These are phyloP conservation scores for Xenoacremonium recifei DNA, from an alignment of 2,329 filamentous ascomycete genomes.

Conservation along the genomic window DNA sequence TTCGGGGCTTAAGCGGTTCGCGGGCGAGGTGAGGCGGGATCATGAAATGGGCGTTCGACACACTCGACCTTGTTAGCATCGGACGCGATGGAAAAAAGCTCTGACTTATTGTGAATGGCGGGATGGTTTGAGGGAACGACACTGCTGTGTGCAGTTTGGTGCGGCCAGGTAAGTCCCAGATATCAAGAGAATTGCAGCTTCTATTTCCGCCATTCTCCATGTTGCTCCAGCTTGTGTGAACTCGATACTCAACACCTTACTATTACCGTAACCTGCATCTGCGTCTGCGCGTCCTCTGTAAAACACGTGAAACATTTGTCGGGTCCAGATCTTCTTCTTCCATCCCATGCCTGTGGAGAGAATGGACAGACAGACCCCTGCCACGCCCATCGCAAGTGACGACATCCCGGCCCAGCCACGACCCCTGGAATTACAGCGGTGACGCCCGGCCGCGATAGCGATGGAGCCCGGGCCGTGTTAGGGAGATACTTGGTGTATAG, in stretches of 20 bases:
- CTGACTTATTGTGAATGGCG: slow-evolving; percentile 65
- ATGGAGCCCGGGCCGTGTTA: slow-evolving; percentile 1
- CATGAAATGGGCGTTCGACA: slow-evolving; percentile 99
- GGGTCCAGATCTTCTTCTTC: too few relatives aligned
- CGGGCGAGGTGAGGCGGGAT: slow-evolving; percentile 61
- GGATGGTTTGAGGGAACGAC: slow-evolving; percentile 16
- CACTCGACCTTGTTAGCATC: slow-evolving; percentile 95
- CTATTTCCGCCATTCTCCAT: too few relatives aligned
- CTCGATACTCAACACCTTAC: too few relatives aligned
- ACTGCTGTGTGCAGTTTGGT: too few relatives aligned
- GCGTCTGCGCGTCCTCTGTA: too few relatives aligned
- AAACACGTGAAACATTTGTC: too few relatives aligned
- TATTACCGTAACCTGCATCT: too few relatives aligned
- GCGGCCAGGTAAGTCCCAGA: too few relatives aligned
- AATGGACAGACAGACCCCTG: too few relatives aligned
- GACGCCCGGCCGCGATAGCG: slow-evolving; percentile 7
- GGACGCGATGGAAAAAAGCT: slow-evolving; percentile 97
- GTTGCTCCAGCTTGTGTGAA: too few relatives aligned
- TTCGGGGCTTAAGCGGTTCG: slow-evolving; percentile 86
- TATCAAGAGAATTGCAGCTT: too few relatives aligned
- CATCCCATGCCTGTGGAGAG: too few relatives aligned
- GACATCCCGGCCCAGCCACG: slow-evolving; percentile 11
- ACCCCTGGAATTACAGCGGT: slow-evolving; percentile 11
- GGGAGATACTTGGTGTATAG: neutral
- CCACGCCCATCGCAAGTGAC: slow-evolving; percentile 8